Percentiles rank a stretch among this genome's conserved stretches.
Evolutionary conservation across 352 stramenopile species (phyloP).

Genomic region (Pythium pyrilobum): DNA sequence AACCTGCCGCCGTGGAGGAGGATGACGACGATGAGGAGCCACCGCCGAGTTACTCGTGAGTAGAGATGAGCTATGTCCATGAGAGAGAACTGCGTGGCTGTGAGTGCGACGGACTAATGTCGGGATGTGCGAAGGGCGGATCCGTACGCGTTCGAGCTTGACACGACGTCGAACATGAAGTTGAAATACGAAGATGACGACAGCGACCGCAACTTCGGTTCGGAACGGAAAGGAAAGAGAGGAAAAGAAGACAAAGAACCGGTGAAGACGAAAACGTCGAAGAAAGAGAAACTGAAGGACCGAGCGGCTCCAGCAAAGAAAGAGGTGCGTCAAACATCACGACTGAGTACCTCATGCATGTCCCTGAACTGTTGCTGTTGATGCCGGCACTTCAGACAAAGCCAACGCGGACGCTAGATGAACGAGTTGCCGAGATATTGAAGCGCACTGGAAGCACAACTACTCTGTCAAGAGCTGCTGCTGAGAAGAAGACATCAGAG

Average conservation of each 20-base stretch:
- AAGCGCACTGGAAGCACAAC: constrained; percentile 67
- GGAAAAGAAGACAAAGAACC: constrained; percentile 9
- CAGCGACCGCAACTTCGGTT: not conserved
- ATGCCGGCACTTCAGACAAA: constrained; percentile 12
- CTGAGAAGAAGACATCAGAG: constrained; percentile 4
- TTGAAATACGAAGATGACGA: constrained; percentile 7
- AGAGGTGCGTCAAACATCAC: constrained; percentile 8
- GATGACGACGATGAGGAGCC: constrained; percentile 34
- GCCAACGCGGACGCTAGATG: constrained; percentile 45
- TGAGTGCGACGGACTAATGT: not conserved
- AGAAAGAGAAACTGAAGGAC: constrained; percentile 18
- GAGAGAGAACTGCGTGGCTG: not conserved
- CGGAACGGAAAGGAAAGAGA: constrained; percentile 2
- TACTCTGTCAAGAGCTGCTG: constrained; percentile 5
- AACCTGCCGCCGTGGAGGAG: constrained; percentile 14
- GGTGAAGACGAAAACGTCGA: constrained; percentile 15
- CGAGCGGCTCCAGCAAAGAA: constrained; percentile 12
- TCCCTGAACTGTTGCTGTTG: too few relatives aligned
- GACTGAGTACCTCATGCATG: not conserved
- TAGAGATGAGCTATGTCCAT: not conserved
- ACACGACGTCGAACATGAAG: constrained; percentile 21
- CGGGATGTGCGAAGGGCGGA: constrained; percentile 44
- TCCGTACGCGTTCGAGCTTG: constrained; percentile 72
- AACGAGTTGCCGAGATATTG: constrained; percentile 70
- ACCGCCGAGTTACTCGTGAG: constrained; percentile 51